Percentiles rank a stretch among this genome's conserved stretches.
Evolutionary conservation across 441 rosid species (phyloP).

Genomic region (Populus hybrid): DNA sequence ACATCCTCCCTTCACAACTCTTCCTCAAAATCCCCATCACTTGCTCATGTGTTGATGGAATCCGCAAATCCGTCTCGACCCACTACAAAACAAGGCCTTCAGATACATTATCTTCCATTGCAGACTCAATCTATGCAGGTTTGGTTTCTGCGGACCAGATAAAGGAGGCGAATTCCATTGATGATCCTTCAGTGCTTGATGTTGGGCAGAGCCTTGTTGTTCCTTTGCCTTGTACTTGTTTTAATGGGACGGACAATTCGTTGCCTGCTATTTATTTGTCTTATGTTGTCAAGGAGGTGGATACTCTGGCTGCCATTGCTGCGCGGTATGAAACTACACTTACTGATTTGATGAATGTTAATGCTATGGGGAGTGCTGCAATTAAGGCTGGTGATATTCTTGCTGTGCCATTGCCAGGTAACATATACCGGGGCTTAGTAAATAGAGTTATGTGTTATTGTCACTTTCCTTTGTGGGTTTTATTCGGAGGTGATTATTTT

Average conservation of each 20-base stretch:
- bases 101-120: conserved; percentile 60
- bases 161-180: conserved; percentile 73
- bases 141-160: conserved; percentile 89
- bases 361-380: conserved; percentile 74
- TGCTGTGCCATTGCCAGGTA: conserved; percentile 82
- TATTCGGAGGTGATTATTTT: not conserved
- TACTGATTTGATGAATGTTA: too few species aligned
- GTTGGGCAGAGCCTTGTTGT: conserved; percentile 73
- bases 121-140: conserved; percentile 67
- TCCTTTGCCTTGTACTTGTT: conserved; percentile 91
- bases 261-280: conserved; percentile 81
- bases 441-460: not conserved
- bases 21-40: conserved; percentile 72
- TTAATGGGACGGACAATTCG: conserved; percentile 74
- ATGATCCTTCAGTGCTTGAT: conserved; percentile 61
- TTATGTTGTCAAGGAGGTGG: conserved; percentile 69
- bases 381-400: conserved; percentile 74
- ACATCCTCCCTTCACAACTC: conserved; percentile 76
- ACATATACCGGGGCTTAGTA: not conserved
- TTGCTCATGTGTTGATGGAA: conserved; percentile 88
- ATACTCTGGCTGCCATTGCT: conserved; percentile 69
- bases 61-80: conserved; percentile 71
- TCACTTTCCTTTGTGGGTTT: not conserved
- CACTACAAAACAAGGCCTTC: conserved; percentile 82
- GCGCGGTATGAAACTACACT: conserved; percentile 24